Evolutionary conservation across 2,329 filamentous ascomycete species (phyloP).

Genomic region (Gaeumannomyces sp.): DNA sequence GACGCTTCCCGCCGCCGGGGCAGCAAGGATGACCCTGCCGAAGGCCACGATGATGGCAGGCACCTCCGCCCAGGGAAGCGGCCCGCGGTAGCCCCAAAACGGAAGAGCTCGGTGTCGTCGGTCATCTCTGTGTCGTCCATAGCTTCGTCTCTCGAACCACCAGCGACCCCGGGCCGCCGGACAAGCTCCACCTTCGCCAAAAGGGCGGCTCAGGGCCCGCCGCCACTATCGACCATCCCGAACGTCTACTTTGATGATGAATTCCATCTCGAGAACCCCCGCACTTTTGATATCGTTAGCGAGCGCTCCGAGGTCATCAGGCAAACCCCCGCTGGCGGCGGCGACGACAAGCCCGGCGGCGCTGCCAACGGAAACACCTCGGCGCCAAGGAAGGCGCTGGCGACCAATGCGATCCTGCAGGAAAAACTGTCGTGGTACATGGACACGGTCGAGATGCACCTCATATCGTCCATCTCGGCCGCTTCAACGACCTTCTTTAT

Average conservation of each 20-base stretch:
- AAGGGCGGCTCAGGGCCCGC: constrained; percentile 63
- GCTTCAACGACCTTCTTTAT: constrained; percentile 96
- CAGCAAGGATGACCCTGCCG: constrained; percentile 37
- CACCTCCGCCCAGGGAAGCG: constrained; percentile 41
- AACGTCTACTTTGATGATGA: constrained; percentile 90
- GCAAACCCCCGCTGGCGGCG: constrained; percentile 38
- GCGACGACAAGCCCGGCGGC: constrained; percentile 47
- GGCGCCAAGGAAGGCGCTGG: constrained; percentile 74
- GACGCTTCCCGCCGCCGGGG: constrained; percentile 32
- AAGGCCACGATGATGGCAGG: constrained; percentile 33
- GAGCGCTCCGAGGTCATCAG: constrained; percentile 95
- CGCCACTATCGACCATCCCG: constrained; percentile 87
- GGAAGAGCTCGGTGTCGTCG: constrained; percentile 41
- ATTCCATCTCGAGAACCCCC: constrained; percentile 91
- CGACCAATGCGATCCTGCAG: constrained; percentile 93
- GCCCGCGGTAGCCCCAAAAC: constrained; percentile 24
- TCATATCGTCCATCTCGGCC: constrained; percentile 92
- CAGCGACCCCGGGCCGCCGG: constrained; percentile 33
- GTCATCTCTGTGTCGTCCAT: constrained; percentile 21
- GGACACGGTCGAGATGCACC: constrained; percentile 96
- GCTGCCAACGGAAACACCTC: constrained; percentile 50
- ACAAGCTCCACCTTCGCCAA: constrained; percentile 44
- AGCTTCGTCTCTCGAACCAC: constrained; percentile 27
- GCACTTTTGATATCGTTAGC: constrained; percentile 94
- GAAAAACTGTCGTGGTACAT: constrained; percentile 99